Evolutionary conservation across 176 grass and related monocot species (phyloP), one percentile per base, ranked within the genome.

Genomic region (Hordeum marinum): DNA sequence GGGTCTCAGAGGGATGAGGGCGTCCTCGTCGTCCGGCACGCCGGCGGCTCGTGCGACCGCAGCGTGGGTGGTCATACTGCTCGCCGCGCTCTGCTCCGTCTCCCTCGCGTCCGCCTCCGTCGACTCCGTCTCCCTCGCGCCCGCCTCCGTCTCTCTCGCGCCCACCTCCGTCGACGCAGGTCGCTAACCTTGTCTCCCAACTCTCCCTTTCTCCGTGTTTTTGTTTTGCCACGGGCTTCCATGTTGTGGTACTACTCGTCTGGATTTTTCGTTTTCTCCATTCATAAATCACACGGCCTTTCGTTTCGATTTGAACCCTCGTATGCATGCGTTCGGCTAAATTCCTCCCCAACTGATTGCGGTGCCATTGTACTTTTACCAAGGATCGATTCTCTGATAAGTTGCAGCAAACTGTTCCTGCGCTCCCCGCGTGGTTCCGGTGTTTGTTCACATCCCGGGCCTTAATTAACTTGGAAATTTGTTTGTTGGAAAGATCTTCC

Each of bases 101-200:
- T 4, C 63, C 40, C 23, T 52, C 46, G 77, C 26, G 4, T 32
- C 26, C n/a, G 40, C 54, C 32, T 8, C 48, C 48, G 48, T 52
- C 48, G 48, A 52, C 73, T 70, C 42, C 55, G 20, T 69, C 34
- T 4, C 63, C 40, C 31, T 62, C 60, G 69, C 26, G 4, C 21
- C 26, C 88, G 52, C 65, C 57, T 41, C 48, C 63, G 36, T 29
- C 63, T 4, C 63, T 31, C 31, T 62, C 60, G 69, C 26, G 4
- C 21, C 26, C 88, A 39, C 65, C 57, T 41, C 48, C 63, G 36
- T 29, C 63, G 27, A 61, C 78, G 25, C 83, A 78, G 79, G 88
- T 90, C 66, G 12, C 37, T 2, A 40, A 23, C 20, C 24, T 54
- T 34, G 4, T 8, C 5, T 11, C 7, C 6, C 48, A 2, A 4